Evolutionary conservation across 2,329 filamentous ascomycete genomes (phyloP), one percentile per base, ranked within the genome.

Genomic region (Pezicula neosporulosa): DNA sequence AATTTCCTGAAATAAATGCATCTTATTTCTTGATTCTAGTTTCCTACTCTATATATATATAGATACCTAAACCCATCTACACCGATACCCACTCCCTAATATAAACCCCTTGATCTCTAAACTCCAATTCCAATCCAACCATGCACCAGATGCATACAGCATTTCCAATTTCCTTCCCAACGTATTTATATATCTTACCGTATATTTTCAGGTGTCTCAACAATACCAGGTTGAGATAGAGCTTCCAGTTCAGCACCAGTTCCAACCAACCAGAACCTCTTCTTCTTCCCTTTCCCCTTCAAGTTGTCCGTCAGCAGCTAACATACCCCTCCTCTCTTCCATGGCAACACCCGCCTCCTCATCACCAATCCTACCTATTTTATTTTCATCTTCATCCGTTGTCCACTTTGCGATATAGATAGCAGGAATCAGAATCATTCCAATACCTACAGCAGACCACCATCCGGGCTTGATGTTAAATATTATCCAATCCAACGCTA

Each of bases 341-440:
- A 30, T 30, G 4, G 7, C 37, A 19, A 27, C 35, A 8, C 9
- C 48, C 6, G 21, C 43, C 30, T 51, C 48, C 21, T 50, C 52
- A 47, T 44, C 52, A 15, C 19, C 41, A 9, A 44, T 49, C 33
- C 21, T 51, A 27, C 12, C 48, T 13, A 39, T 13, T 4, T 35
- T 37, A 28, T 10, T 38, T 16, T 35, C 49, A 54, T 15, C 38
- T n/a, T 4, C 45, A 28, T 48, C 16, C 15, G 49, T 45, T 48
- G 59, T 59, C 42, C 50, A 43, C 13, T 84, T 67, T 0, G 83
- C 83, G 47, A 88, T 81, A 62, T 81, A 86, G 27, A 88, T 71
- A 2, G 83, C 85, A 55, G 81, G 81, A 0, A 78, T 79, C n/a
- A 88, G 64, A 56, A 89, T 88, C 55, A 88, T 63, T 19, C 71